phyloP scores from a whole-genome alignment of 1,284 basidiomycete species.

The Sanghuangporus sanghuang region DNA sequence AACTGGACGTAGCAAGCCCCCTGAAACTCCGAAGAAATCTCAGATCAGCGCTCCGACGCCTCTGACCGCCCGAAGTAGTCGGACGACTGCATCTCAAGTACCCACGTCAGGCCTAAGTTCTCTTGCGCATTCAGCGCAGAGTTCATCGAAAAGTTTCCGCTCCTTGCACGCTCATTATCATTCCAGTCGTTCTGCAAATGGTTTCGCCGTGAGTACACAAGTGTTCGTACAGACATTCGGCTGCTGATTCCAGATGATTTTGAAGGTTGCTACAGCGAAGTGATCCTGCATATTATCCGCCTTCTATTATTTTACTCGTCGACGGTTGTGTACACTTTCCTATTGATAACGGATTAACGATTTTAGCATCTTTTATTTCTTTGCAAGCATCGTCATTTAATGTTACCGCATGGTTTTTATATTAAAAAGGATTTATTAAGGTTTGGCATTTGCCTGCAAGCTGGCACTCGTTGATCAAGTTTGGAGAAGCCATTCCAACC shows the following conservation, averaged over 20 bases:
- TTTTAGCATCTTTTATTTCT: not conserved
- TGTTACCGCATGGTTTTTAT: not conserved
- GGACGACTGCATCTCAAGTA: constrained; percentile 47
- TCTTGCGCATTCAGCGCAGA: constrained; percentile 28
- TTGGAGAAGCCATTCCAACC: too few species aligned
- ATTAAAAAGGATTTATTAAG: not conserved
- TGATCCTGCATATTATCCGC: not conserved
- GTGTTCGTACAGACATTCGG: not conserved
- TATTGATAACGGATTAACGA: not conserved
- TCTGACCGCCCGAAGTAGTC: constrained; percentile 64
- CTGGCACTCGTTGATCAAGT: too few species aligned
- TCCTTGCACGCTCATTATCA: constrained; percentile 37
- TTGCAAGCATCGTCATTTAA: not conserved
- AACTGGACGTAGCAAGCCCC: constrained; percentile 43
- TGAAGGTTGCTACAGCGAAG: constrained; percentile 12
- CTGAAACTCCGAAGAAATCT: constrained; percentile 81
- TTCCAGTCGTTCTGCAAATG: constrained; percentile 38
- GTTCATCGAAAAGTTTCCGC: constrained; percentile 35
- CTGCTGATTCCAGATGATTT: not conserved
- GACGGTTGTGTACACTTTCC: not conserved
- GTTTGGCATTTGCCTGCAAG: too few species aligned
- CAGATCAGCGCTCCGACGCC: constrained; percentile 82
- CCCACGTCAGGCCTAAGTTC: constrained; percentile 56
- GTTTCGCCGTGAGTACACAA: constrained; percentile 23
- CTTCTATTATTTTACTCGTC: not conserved